These are phyloP conservation scores for Balamuthia mandrillaris DNA, from an alignment of 208 protist genomes.

Conservation along the genomic window DNA sequence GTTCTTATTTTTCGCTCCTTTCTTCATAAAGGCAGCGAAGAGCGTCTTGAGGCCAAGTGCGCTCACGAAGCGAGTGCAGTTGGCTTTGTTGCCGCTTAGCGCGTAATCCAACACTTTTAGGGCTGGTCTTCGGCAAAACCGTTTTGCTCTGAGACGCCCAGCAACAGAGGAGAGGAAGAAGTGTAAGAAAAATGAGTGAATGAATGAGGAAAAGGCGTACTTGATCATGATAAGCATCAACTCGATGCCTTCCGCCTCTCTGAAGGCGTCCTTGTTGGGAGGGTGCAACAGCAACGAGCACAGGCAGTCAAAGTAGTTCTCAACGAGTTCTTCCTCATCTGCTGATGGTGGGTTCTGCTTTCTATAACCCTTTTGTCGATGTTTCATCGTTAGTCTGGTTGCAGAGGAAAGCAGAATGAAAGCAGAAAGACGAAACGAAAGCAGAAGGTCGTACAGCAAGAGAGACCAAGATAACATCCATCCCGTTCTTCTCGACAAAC, in stretches of 20 bases:
- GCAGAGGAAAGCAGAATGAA: background rate
- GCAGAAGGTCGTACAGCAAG: constrained; percentile 46
- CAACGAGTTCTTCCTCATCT: constrained; percentile 56
- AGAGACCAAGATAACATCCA: constrained; percentile 51
- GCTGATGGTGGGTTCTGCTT: background rate
- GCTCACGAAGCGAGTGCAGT: constrained; percentile 55
- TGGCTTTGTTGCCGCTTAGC: background rate
- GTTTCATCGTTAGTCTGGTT: background rate
- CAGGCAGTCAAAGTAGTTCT: constrained; percentile 67
- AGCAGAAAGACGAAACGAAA: background rate
- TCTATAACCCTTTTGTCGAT: background rate
- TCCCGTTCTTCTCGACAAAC: constrained; percentile 48
- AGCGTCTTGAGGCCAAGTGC: constrained; percentile 63
- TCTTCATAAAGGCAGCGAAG: constrained; percentile 73
- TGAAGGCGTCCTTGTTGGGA: constrained; percentile 55
- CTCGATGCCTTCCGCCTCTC: constrained; percentile 66
- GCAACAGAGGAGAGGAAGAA: background rate
- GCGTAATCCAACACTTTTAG: constrained; percentile 62
- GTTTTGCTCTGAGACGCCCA: constrained; percentile 36
- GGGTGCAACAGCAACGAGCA: constrained; percentile 47
- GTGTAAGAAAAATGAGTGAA: background rate
- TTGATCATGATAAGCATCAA: constrained; percentile 71
- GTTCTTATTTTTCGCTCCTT: constrained; percentile 42
- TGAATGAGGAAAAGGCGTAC: constrained; percentile 8
- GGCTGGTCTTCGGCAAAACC: constrained; percentile 49